These are phyloP conservation scores for Penicillium sp. DNA, from an alignment of 2,329 filamentous ascomycete species.

Conservation along the genomic window DNA sequence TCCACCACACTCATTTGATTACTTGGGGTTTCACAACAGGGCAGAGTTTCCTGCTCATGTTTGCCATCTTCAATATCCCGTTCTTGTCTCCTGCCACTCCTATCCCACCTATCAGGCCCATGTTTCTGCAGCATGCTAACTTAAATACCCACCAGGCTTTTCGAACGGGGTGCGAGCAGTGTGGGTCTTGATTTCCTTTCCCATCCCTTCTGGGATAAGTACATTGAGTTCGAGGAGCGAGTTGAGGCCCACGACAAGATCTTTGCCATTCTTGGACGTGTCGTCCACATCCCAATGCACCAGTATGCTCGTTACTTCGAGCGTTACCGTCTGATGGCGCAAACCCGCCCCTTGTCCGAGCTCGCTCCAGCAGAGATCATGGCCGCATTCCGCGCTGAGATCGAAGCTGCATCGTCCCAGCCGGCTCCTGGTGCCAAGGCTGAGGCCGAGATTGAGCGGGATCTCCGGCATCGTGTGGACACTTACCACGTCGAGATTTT, in stretches of 20 bases:
- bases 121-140: constrained; percentile 41
- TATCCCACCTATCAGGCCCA: constrained; percentile 31
- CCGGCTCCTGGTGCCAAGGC: constrained; percentile 52
- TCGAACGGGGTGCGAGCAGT: constrained; percentile 80
- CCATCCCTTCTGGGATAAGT: constrained; percentile 98
- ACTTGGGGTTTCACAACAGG: constrained; percentile 39
- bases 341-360: constrained; percentile 69
- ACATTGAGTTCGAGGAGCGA: constrained; percentile 93
- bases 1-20: constrained; percentile 38
- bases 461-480: constrained; percentile 77
- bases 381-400: constrained; percentile 67
- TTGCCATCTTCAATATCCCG: constrained; percentile 42
- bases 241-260: constrained; percentile 81
- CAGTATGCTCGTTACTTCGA: constrained; percentile 96
- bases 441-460: constrained; percentile 78
- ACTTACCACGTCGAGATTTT: constrained; percentile 78
- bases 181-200: constrained; percentile 92
- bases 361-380: constrained; percentile 69
- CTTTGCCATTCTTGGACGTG: constrained; percentile 76
- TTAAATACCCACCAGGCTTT: constrained; percentile 62
- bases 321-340: constrained; percentile 75
- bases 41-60: constrained; percentile 42
- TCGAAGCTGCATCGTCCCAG: constrained; percentile 57
- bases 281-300: constrained; percentile 90
- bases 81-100: constrained; percentile 30